These are phyloP conservation scores for Didymella exigua DNA, from an alignment of 2,329 filamentous ascomycete species.

Conservation along the genomic window DNA sequence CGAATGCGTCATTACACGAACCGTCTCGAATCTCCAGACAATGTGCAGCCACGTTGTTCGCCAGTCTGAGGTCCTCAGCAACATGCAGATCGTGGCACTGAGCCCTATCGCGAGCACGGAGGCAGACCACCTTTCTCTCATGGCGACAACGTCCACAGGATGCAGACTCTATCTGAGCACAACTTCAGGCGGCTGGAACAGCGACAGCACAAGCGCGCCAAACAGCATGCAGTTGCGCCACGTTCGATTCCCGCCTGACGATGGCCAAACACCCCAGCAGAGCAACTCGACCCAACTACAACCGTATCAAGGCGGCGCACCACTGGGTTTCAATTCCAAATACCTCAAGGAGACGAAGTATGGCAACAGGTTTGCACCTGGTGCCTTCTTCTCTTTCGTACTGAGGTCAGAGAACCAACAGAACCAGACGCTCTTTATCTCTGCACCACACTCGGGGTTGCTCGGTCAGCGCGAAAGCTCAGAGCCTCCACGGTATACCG, in stretches of 20 bases:
- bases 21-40: conserved; percentile 60
- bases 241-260: conserved; percentile 84
- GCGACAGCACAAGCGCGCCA: conserved; percentile 69
- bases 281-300: conserved; percentile 36
- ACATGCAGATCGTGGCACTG: conserved; percentile 79
- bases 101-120: conserved; percentile 81
- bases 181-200: conserved; percentile 73
- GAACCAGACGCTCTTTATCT: conserved; percentile 76
- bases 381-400: conserved; percentile 88
- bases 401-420: conserved; percentile 64
- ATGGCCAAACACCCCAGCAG: conserved; percentile 28
- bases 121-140: conserved; percentile 81
- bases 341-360: conserved; percentile 49
- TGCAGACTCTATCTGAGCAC: conserved; percentile 92
- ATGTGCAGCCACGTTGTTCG: conserved; percentile 85
- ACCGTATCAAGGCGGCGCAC: conserved; percentile 36
- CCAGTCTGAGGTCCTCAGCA: conserved; percentile 69
- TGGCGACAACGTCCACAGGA: conserved; percentile 88
- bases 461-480: conserved; percentile 66
- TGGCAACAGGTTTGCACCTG: conserved; percentile 74
- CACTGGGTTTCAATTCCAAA: conserved; percentile 37
- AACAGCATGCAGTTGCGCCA: conserved; percentile 98
- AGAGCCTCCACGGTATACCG: conserved; percentile 68
- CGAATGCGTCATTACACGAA: conserved; percentile 61
- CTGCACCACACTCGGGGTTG: conserved; percentile 85